Evolutionary conservation across 2,329 filamentous ascomycete species (phyloP).

Genomic region (Thelonectria blattea): DNA sequence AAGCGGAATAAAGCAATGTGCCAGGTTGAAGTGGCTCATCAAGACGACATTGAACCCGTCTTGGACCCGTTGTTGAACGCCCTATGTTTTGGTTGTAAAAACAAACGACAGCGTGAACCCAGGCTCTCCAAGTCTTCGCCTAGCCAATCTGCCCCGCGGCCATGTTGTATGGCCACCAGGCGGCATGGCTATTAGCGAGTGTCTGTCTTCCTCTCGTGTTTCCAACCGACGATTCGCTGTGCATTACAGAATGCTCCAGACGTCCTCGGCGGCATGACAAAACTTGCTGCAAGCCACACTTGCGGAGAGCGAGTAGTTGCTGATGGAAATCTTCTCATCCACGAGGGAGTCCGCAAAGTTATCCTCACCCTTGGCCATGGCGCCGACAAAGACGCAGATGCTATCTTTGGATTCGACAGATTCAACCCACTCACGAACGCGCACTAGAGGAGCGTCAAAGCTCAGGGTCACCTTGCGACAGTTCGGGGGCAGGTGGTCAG

Average conservation of each 20-base stretch:
- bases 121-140: constrained; percentile 66
- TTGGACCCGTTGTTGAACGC: constrained; percentile 80
- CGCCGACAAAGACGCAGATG: constrained; percentile 96
- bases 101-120: constrained; percentile 77
- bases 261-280: constrained; percentile 96
- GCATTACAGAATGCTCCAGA: constrained; percentile 85
- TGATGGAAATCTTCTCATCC: constrained; percentile 97
- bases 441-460: constrained; percentile 88
- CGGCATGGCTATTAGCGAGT: constrained; percentile 39
- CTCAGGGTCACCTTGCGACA: constrained; percentile 97
- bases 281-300: constrained; percentile 99
- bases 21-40: constrained; percentile 72
- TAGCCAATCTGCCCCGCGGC: constrained; percentile 52
- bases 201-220: constrained; percentile 28
- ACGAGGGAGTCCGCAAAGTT: constrained; percentile 95
- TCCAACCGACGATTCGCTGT: constrained; percentile 19
- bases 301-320: constrained; percentile 95
- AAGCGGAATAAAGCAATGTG: constrained; percentile 39
- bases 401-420: constrained; percentile 82
- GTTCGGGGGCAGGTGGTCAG: constrained; percentile 93
- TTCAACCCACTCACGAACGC: constrained; percentile 87
- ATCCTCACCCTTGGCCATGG: constrained; percentile 97
- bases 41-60: constrained; percentile 63
- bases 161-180: constrained; percentile 76
- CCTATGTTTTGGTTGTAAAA: constrained; percentile 86